Base-by-base conservation (phyloP, 2,329 filamentous ascomycete genomes). In the Hortaea sp. region DNA sequence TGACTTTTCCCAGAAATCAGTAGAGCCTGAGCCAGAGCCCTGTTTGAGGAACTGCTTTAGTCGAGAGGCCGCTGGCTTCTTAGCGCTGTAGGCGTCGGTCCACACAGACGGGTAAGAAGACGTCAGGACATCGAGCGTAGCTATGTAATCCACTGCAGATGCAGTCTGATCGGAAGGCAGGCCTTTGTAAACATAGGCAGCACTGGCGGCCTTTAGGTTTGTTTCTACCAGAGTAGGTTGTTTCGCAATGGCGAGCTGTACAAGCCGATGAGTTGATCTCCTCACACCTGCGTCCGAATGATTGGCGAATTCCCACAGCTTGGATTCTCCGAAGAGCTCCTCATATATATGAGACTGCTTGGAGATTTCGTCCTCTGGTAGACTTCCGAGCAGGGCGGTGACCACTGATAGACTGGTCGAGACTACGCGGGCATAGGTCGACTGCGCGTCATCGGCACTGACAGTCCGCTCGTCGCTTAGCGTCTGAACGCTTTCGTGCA, bases 391-490 rank as follows among this genome's bases (percentile, higher is more conserved):
- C 29, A 83, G 64, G 46, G 74, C 73, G 11, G 71, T 72, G 13
- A 82, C 67, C 11, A 80, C 65, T 28, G 74, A 63, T 28, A 81
- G 65, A 44, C 73, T 77, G 6, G 78, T 77, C 1, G 76, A 74
- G n/a, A 79, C 73, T 4, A 95, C 88, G 41, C 92, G 78, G 50
- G 81, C 78, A 67, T 94, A 92, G 57, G 95, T 95, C 12, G 84
- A 78, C 54, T 88, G 78, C 4, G 88, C 82, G 62, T 98, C 92
- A 55, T 97, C 90, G 6, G 78, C 69, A 49, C 80, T 92, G 3
- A 88, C 86, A 1, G 81, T 87, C 27, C 90, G 78, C 66, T 94
- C 86, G 62, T 98, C 92, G 61, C 89, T 97, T 32, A 98, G 71
- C 0, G 87, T 94, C 32, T 83, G 76, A 2, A 82, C 66, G 0